A percentile compares a stretch with the other conserved stretches of the same genome.
Evolutionary conservation across 2,329 filamentous ascomycete genomes (phyloP).

Genomic region (Colletotrichum cuscutae): DNA sequence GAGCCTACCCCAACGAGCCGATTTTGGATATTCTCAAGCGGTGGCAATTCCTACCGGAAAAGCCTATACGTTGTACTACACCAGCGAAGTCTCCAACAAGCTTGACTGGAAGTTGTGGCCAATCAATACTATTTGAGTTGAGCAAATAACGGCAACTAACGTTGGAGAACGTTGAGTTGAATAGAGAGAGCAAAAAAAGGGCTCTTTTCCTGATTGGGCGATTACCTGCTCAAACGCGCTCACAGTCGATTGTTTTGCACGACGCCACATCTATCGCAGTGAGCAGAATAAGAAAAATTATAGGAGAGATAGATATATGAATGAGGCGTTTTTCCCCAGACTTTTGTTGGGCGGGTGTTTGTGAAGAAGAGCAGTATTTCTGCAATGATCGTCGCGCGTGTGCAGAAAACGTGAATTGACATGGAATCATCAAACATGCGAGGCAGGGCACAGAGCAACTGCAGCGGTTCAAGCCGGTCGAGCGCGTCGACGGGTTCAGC

Average conservation of each 20-base stretch:
- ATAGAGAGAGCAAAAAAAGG: not conserved
- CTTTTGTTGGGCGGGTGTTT: not conserved
- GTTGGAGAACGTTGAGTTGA: not conserved
- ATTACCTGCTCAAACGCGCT: conserved; percentile 35
- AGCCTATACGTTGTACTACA: not conserved
- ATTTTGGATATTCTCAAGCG: conserved; percentile 1
- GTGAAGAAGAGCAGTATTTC: not conserved
- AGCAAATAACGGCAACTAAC: conserved; percentile 16
- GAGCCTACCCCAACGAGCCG: conserved; percentile 1
- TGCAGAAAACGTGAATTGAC: not conserved
- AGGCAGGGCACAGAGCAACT: conserved; percentile 25
- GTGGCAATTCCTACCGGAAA: not conserved
- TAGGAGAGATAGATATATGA: not conserved
- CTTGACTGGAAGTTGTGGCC: not conserved
- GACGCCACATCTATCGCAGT: not conserved
- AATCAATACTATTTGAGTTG: not conserved
- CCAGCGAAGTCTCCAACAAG: not conserved
- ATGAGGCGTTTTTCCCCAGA: not conserved
- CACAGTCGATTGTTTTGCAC: not conserved
- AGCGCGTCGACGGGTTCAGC: not conserved
- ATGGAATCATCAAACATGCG: conserved; percentile 6
- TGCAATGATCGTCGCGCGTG: not conserved
- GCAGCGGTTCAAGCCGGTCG: conserved; percentile 29
- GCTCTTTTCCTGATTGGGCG: conserved; percentile 18
- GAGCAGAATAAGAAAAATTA: not conserved